Base-by-base conservation (phyloP, 2,329 filamentous ascomycete genomes). In the Colletotrichum ledebouriae region DNA sequence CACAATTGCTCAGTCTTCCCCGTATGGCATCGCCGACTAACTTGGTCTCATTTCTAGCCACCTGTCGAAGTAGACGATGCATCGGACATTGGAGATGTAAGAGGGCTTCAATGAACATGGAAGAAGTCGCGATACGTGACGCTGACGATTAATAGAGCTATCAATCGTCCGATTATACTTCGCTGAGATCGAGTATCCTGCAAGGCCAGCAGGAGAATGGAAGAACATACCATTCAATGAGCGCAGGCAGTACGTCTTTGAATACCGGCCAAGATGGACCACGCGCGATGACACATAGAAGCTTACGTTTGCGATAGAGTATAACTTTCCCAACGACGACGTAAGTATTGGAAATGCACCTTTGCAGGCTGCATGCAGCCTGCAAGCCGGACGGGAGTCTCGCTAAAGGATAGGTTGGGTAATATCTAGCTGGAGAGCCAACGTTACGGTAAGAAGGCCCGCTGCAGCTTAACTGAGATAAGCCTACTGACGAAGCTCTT, bases 191-290 rank as follows among this genome's bases (percentile, higher is more conserved):
- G 0, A 81, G 78, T 59, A 78, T 82, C 47, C 63, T 76, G 42
- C 70, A 75, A n/a, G 76, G 77, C 70, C 76, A 78, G 3, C 71
- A 74, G n/a, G 80, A 81, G 58, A 78, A 81, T 66, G 78, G 78
- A 3, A 71, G 79, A 15, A 80, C 77, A 1, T 81, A 80, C 37
- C 77, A 81, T 56, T 72, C 78, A 3, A 78, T 63, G 50, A 63
- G 60, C 52, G 25, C 50, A 2, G 60, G 60, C 41, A 63, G 60
- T 63, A 50, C 12, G 60, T 49, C 15, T 6, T 1, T 49, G 15
- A 12, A 9, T 7, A 2, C 29, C 29, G 29, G 6, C 3, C 17
- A 11, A 6, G 0, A 20, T 4, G 34, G 10, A 9, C 22, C 11
- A 11, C 2, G 20, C 2, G 15, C 3, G 3, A 4, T 9, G 22